Evolutionary conservation across 2,329 filamentous ascomycete genomes (phyloP).

Genomic region (Alternaria brassicae): DNA sequence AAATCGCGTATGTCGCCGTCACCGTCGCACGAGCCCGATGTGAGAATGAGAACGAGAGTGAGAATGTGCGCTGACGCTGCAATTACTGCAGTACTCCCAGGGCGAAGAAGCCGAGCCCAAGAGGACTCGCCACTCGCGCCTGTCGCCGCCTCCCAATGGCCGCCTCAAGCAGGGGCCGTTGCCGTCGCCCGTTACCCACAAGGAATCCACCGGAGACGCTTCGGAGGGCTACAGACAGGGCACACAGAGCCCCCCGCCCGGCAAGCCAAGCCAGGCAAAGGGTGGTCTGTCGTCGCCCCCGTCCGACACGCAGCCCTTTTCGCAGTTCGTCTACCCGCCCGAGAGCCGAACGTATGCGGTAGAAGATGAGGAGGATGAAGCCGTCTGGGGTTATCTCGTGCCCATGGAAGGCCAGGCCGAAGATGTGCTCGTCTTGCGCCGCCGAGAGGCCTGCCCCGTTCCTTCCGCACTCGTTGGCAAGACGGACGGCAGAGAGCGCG

Average conservation of each 20-base stretch:
- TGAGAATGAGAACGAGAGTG: no score
- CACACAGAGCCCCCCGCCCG: slow-evolving; percentile 70
- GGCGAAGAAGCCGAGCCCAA: slow-evolving; percentile 73
- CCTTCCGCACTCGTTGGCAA: slow-evolving; percentile 53
- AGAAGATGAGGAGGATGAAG: slow-evolving; percentile 81
- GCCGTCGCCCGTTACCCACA: slow-evolving; percentile 80
- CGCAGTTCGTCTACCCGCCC: slow-evolving; percentile 79
- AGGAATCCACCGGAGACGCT: slow-evolving; percentile 64
- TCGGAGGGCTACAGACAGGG: slow-evolving; percentile 70
- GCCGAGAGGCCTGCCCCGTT: slow-evolving; percentile 72
- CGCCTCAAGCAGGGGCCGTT: slow-evolving; percentile 64
- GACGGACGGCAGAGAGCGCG: slow-evolving; percentile 54
- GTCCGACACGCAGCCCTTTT: slow-evolving; percentile 78
- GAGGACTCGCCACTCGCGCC: slow-evolving; percentile 79
- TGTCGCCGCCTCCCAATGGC: slow-evolving; percentile 60
- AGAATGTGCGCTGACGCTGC: slow-evolving; percentile 26
- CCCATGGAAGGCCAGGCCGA: slow-evolving; percentile 76
- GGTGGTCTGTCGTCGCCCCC: slow-evolving; percentile 64
- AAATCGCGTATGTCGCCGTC: slow-evolving; percentile 70
- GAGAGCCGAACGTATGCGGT: slow-evolving; percentile 79
- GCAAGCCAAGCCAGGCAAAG: slow-evolving; percentile 50
- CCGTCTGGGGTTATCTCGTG: slow-evolving; percentile 95
- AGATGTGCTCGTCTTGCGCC: slow-evolving; percentile 75
- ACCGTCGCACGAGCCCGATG: neutral
- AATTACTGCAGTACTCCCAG: slow-evolving; percentile 65